phyloP scores from a whole-genome alignment of 2,329 filamentous ascomycete species.

The Colletotrichum sp. region DNA sequence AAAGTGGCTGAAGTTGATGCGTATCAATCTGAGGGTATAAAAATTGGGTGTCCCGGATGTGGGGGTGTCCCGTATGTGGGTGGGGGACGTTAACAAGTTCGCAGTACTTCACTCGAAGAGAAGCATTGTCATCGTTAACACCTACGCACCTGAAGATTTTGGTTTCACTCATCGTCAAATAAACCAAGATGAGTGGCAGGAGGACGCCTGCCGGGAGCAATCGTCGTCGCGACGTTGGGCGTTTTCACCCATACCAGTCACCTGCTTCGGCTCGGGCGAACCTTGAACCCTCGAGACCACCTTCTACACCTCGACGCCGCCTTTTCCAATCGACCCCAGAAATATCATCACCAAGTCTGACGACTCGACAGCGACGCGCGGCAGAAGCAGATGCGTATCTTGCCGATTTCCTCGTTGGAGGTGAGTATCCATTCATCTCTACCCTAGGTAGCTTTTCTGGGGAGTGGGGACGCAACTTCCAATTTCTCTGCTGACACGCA shows the following conservation, averaged over 20 bases:
- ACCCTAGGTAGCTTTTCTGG: background rate
- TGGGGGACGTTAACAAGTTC: too few species aligned
- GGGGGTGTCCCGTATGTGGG: too few species aligned
- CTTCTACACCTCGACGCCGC: background rate
- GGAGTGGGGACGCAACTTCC: background rate
- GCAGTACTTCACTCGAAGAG: too few species aligned
- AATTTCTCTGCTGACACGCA: background rate
- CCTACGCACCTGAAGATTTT: background rate
- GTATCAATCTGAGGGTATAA: too few species aligned
- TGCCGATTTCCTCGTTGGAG: background rate
- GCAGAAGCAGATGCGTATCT: background rate
- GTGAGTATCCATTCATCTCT: background rate
- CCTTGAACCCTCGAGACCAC: background rate
- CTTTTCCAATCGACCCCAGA: background rate
- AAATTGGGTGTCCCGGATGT: too few species aligned
- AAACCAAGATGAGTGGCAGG: background rate
- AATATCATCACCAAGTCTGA: background rate
- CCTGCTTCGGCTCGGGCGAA: background rate
- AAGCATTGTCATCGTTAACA: background rate
- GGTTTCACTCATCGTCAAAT: background rate
- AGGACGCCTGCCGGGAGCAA: background rate
- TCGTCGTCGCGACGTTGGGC: background rate
- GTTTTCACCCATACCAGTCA: background rate
- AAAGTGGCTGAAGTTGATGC: too few species aligned
- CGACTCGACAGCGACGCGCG: background rate